Evolutionary conservation across 306 rosid genomes (phyloP).

Genomic region (Castanea sativa): DNA sequence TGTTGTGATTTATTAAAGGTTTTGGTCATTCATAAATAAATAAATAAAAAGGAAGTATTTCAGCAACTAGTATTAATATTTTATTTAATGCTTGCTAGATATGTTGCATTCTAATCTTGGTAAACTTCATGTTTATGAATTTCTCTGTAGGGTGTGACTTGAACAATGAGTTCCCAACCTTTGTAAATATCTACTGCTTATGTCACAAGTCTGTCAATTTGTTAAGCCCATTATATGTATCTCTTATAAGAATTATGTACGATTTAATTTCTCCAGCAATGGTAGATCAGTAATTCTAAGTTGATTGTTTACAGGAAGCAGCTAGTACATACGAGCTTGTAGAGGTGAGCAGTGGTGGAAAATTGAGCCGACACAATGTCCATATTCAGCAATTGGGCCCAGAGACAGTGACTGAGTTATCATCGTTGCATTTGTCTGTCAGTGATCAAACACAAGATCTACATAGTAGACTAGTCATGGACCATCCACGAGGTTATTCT

Average conservation of each 20-base stretch:
- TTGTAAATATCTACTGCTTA: neutral
- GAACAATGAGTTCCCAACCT: neutral
- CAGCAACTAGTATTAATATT: neutral
- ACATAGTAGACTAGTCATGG: conserved; percentile 73
- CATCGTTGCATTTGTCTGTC: conserved; percentile 74
- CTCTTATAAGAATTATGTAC: neutral
- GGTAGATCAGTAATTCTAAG: conserved; percentile 12
- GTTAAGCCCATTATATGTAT: neutral
- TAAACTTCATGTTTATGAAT: neutral
- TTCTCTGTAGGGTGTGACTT: neutral
- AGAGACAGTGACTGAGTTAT: conserved; percentile 69
- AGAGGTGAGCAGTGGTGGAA: conserved; percentile 88
- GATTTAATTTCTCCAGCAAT: conserved; percentile 7
- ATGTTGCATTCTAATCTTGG: neutral
- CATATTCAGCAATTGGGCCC: conserved; percentile 86
- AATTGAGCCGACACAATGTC: conserved; percentile 84
- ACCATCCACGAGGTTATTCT: conserved; percentile 90
- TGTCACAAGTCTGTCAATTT: no score
- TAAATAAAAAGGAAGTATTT: neutral
- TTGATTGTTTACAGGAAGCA: conserved; percentile 55
- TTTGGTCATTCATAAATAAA: no score
- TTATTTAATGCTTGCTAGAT: neutral
- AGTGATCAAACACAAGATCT: conserved; percentile 89
- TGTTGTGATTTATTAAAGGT: no score
- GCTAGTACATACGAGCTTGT: conserved; percentile 71